phyloP scores from a whole-genome alignment of 371 early-diverging fungal genomes.

The Syncephalastrum contaminatum region DNA sequence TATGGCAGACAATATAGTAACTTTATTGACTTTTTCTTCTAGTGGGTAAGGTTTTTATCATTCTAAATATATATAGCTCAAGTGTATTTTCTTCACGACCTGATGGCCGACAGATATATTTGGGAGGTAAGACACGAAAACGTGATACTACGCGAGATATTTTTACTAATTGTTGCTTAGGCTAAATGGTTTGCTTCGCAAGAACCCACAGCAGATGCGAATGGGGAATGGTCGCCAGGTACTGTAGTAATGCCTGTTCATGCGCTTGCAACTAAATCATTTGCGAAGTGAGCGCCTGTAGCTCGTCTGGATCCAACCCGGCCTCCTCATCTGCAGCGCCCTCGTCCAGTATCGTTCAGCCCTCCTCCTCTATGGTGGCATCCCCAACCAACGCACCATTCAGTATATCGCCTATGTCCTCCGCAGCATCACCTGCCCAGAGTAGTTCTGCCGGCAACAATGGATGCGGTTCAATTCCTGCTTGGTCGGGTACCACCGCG shows the following conservation, averaged over 20 bases:
- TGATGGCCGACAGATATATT: constrained; percentile 22
- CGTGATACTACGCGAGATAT: neutral
- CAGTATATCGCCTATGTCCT: constrained; percentile 1
- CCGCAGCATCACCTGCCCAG: constrained; percentile 1
- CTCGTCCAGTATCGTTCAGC: constrained; percentile 4
- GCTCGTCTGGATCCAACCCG: constrained; percentile 1
- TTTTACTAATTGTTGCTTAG: constrained; percentile 9
- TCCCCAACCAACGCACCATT: constrained; percentile 18
- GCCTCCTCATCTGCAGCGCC: constrained; percentile 6
- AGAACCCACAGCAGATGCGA: constrained; percentile 20
- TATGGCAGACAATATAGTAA: neutral
- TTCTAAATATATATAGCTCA: neutral
- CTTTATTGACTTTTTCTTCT: neutral
- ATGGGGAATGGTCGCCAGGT: constrained; percentile 32
- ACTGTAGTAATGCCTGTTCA: neutral
- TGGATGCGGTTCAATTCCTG: constrained; percentile 8
- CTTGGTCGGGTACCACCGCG: constrained; percentile 24
- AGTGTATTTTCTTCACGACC: neutral
- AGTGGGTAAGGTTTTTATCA: neutral
- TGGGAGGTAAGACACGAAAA: constrained; percentile 32
- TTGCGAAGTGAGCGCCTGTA: too few species aligned
- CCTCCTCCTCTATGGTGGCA: neutral
- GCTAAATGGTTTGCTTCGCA: constrained; percentile 37
- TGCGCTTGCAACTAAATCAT: too few species aligned
- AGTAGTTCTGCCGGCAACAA: neutral